Evolutionary conservation across 108 stramenopile genomes (phyloP).

Genomic region (Nannochloropsis salina): DNA sequence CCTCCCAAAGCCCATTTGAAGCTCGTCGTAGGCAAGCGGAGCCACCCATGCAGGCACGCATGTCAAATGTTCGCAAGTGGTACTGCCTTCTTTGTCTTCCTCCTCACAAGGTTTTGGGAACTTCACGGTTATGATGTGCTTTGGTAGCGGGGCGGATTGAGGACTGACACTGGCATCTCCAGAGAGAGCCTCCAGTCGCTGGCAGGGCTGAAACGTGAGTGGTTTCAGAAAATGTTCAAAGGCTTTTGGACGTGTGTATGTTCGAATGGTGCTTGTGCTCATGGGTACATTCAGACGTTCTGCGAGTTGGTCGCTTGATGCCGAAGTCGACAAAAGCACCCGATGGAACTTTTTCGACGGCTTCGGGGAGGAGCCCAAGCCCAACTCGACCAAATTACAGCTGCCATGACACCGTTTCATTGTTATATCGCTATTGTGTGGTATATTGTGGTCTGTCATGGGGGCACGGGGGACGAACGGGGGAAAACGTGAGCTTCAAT

Average conservation of each 20-base stretch:
- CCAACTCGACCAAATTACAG: conserved; percentile 10
- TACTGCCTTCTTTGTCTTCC: background rate
- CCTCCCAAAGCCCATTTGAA: background rate
- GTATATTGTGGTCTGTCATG: background rate
- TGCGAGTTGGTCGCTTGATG: conserved; percentile 7
- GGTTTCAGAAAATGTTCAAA: too few relatives aligned
- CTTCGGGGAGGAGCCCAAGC: background rate
- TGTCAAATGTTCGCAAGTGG: background rate
- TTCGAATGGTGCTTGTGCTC: too few relatives aligned
- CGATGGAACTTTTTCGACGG: background rate
- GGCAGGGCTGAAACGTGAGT: too few relatives aligned
- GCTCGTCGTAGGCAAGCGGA: conserved; percentile 9
- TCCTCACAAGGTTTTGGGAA: background rate
- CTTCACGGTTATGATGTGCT: background rate
- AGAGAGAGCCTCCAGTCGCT: too few relatives aligned
- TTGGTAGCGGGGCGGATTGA: background rate
- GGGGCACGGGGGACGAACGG: background rate
- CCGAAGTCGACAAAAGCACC: background rate
- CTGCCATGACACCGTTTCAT: conserved; percentile 19
- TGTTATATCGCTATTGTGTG: background rate
- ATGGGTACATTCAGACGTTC: background rate
- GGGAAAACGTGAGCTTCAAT: background rate
- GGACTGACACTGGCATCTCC: background rate
- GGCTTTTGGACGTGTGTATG: too few relatives aligned
- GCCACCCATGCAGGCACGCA: background rate